Conservation (phyloP, 768 basidiomycete genomes). For the Dendrothele bispora region DNA sequence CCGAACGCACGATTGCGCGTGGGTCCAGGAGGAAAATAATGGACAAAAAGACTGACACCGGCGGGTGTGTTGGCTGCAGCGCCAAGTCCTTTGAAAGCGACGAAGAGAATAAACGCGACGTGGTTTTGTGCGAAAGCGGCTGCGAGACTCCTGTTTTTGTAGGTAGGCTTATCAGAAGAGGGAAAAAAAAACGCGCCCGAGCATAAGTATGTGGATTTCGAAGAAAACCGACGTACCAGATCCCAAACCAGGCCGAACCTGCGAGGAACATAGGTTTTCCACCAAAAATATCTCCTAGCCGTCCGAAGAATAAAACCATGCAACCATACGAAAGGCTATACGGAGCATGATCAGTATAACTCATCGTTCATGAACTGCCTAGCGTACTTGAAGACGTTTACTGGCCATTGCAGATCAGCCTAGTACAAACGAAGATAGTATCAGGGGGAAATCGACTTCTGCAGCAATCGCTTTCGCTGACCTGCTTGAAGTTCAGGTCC, state of each 20-base stretch:
- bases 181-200: too few species aligned
- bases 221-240: slow-evolving; percentile 15
- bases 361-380: too few species aligned
- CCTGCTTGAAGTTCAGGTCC: slow-evolving; percentile 17
- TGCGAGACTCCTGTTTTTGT: slow-evolving; percentile 23
- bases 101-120: slow-evolving; percentile 27
- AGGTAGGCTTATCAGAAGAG: neutral
- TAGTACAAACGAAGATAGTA: neutral
- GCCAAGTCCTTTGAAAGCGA: slow-evolving; percentile 30
- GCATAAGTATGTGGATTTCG: neutral
- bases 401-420: slow-evolving; percentile 20
- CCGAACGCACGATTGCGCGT: slow-evolving; percentile 30
- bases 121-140: slow-evolving; percentile 25
- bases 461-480: neutral
- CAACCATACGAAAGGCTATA: slow-evolving; percentile 19
- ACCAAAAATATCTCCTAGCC: slow-evolving; percentile 21
- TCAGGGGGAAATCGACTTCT: too few species aligned
- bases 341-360: too few species aligned
- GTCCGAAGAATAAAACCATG: slow-evolving; percentile 17
- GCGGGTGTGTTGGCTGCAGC: slow-evolving; percentile 35
- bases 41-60: slow-evolving; percentile 23
- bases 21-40: slow-evolving; percentile 28
- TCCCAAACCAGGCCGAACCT: slow-evolving; percentile 26
- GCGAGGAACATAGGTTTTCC: slow-evolving; percentile 24
- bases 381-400: slow-evolving; percentile 17